phyloP scores from a whole-genome alignment of 2,329 filamentous ascomycete species.

The Alternaria gaisen region DNA sequence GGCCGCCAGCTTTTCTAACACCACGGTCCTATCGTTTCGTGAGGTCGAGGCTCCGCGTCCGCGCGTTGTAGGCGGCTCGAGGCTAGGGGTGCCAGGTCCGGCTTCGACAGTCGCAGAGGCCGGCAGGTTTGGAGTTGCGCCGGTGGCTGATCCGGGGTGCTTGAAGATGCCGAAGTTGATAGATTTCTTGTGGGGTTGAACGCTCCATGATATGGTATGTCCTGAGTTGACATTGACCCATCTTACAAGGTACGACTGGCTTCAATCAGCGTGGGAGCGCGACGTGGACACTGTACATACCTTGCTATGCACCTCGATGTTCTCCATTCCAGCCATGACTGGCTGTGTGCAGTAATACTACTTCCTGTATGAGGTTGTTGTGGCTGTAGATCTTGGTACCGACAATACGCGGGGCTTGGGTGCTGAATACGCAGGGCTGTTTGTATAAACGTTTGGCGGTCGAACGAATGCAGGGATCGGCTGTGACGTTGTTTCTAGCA shows the following conservation, averaged over 20 bases:
- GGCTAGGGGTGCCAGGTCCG: slow-evolving; percentile 48
- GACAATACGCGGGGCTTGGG: slow-evolving; percentile 15
- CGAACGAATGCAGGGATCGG: slow-evolving; percentile 8
- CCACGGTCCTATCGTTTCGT: slow-evolving; percentile 75
- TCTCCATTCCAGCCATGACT: slow-evolving; percentile 90
- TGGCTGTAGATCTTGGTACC: background rate
- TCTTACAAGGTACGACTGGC: slow-evolving; percentile 93
- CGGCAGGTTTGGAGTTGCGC: slow-evolving; percentile 52
- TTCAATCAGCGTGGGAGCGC: slow-evolving; percentile 26
- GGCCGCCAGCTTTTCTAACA: slow-evolving; percentile 70
- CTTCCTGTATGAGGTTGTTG: background rate
- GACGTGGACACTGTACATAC: slow-evolving; percentile 59
- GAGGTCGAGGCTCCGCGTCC: slow-evolving; percentile 61
- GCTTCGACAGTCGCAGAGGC: slow-evolving; percentile 43
- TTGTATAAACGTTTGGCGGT: slow-evolving; percentile 7
- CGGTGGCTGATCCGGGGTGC: slow-evolving; percentile 79
- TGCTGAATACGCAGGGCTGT: slow-evolving; percentile 5
- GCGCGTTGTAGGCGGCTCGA: slow-evolving; percentile 65
- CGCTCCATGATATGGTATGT: slow-evolving; percentile 95
- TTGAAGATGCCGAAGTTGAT: slow-evolving; percentile 99
- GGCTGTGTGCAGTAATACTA: background rate
- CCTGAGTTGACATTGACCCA: slow-evolving; percentile 93
- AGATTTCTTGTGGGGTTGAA: slow-evolving; percentile 97
- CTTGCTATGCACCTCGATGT: slow-evolving; percentile 97
- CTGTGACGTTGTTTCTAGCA: background rate